Evolutionary conservation across 2,329 filamentous ascomycete genomes (phyloP).

Genomic region (Calonectria crousiana): DNA sequence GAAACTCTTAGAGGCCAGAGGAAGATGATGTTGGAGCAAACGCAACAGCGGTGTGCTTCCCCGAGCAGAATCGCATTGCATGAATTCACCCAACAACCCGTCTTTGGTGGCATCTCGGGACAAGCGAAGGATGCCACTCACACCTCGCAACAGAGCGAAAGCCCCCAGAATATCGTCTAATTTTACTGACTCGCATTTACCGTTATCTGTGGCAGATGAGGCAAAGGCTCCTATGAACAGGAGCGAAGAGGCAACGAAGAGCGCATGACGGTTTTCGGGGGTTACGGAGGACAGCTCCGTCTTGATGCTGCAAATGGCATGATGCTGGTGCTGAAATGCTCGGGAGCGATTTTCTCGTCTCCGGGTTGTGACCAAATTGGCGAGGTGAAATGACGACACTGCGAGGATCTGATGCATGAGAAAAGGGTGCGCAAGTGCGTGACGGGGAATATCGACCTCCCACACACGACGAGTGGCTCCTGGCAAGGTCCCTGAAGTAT

Average conservation of each 20-base stretch:
- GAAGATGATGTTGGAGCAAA: neutral
- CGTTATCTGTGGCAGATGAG: neutral
- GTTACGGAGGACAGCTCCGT: constrained; percentile 6
- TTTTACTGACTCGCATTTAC: neutral
- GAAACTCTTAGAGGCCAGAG: neutral
- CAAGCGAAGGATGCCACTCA: neutral
- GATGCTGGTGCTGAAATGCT: constrained; percentile 22
- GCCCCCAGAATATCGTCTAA: neutral
- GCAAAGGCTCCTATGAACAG: constrained; percentile 15
- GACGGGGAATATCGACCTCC: constrained; percentile 10
- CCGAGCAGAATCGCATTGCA: neutral
- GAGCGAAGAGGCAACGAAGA: constrained; percentile 18
- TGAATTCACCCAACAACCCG: constrained; percentile 12
- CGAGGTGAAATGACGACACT: constrained; percentile 21
- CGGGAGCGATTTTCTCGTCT: neutral
- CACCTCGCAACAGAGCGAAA: neutral
- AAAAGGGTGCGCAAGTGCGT: constrained; percentile 1
- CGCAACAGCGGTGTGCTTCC: neutral
- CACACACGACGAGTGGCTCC: constrained; percentile 12
- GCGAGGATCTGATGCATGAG: constrained; percentile 27
- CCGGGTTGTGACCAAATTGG: neutral
- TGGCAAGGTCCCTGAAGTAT: constrained; percentile 14
- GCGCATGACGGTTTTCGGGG: constrained; percentile 14
- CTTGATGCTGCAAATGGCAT: constrained; percentile 15
- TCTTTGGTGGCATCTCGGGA: neutral